These are phyloP conservation scores for Myriosclerotinia curreyana DNA, from an alignment of 2,329 filamentous ascomycete species.

Conservation along the genomic window DNA sequence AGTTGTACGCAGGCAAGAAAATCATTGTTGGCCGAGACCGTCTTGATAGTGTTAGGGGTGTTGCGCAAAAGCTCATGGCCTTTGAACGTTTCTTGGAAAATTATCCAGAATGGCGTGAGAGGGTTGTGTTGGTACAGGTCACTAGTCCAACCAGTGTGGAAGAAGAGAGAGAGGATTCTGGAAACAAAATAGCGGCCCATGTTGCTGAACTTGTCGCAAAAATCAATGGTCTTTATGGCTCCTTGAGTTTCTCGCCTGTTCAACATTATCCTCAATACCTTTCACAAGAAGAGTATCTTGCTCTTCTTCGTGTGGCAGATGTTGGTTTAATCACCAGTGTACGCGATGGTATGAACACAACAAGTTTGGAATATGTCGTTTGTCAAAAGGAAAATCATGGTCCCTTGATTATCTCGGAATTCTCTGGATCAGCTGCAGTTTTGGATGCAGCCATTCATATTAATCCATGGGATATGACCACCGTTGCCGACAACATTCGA, in stretches of 20 bases:
- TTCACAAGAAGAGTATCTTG: slow-evolving; percentile 86
- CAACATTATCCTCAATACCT: slow-evolving; percentile 95
- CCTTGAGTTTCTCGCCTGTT: slow-evolving; percentile 82
- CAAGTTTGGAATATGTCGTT: slow-evolving; percentile 89
- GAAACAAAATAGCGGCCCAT: slow-evolving; percentile 79
- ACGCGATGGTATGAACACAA: slow-evolving; percentile 97
- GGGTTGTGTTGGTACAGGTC: slow-evolving; percentile 91
- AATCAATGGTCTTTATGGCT: slow-evolving; percentile 90
- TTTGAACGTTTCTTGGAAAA: slow-evolving; percentile 89
- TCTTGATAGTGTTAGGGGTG: slow-evolving; percentile 87
- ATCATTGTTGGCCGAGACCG: slow-evolving; percentile 93
- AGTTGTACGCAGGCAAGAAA: slow-evolving; percentile 83
- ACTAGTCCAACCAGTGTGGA: slow-evolving; percentile 82
- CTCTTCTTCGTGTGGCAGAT: slow-evolving; percentile 83
- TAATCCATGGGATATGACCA: slow-evolving; percentile 89
- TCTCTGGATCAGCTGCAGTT: slow-evolving; percentile 88
- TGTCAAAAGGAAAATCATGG: slow-evolving; percentile 85
- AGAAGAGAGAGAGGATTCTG: slow-evolving; percentile 71
- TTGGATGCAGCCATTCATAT: slow-evolving; percentile 87
- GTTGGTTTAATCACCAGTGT: slow-evolving; percentile 94
- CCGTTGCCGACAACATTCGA: slow-evolving; percentile 81
- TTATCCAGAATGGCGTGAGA: slow-evolving; percentile 87
- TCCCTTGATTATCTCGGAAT: slow-evolving; percentile 91
- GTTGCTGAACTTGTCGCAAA: slow-evolving; percentile 87
- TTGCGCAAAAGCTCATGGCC: slow-evolving; percentile 92